These are phyloP conservation scores for Cytospora paraplurivora DNA, from an alignment of 2,329 filamentous ascomycete species.

Conservation along the genomic window DNA sequence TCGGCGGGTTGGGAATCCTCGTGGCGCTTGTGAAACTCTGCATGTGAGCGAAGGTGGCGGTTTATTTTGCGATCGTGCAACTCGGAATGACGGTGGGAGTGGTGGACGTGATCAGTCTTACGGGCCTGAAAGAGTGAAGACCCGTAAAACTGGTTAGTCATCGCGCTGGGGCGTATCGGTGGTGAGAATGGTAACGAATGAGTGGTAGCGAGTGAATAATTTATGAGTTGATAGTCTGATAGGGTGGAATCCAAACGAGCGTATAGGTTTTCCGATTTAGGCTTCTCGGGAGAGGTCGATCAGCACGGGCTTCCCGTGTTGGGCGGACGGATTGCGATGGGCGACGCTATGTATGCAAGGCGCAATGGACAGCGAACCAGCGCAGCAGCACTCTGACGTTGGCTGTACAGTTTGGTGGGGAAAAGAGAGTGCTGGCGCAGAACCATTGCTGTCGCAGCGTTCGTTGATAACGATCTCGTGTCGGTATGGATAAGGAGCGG, in stretches of 20 bases:
- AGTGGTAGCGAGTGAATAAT: background rate
- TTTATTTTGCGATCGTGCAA: constrained; percentile 30
- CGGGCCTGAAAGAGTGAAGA: constrained; percentile 54
- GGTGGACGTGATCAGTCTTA: constrained; percentile 34
- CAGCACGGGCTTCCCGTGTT: constrained; percentile 25
- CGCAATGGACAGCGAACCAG: constrained; percentile 18
- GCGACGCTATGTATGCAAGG: constrained; percentile 22
- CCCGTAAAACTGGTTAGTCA: constrained; percentile 49
- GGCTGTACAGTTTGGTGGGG: constrained; percentile 11
- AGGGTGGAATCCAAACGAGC: constrained; percentile 22
- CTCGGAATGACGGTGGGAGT: constrained; percentile 36
- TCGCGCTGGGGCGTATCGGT: constrained; percentile 40
- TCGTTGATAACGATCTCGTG: constrained; percentile 7
- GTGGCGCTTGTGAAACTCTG: constrained; percentile 36
- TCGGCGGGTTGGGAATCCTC: constrained; percentile 26
- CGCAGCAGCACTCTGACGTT: constrained; percentile 13
- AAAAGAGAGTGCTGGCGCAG: constrained; percentile 28
- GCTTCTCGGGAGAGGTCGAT: constrained; percentile 18
- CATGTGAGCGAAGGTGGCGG: constrained; percentile 35
- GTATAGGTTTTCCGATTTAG: constrained; percentile 21
- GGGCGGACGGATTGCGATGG: constrained; percentile 13
- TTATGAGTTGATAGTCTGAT: constrained; percentile 8
- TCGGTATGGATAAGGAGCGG: background rate
- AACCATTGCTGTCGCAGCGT: constrained; percentile 29
- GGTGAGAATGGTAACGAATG: constrained; percentile 1